Percentiles rank a stretch among this genome's conserved stretches.
phyloP scores from a whole-genome alignment of 2,329 filamentous ascomycete genomes.

The Hypoxylon sp. region DNA sequence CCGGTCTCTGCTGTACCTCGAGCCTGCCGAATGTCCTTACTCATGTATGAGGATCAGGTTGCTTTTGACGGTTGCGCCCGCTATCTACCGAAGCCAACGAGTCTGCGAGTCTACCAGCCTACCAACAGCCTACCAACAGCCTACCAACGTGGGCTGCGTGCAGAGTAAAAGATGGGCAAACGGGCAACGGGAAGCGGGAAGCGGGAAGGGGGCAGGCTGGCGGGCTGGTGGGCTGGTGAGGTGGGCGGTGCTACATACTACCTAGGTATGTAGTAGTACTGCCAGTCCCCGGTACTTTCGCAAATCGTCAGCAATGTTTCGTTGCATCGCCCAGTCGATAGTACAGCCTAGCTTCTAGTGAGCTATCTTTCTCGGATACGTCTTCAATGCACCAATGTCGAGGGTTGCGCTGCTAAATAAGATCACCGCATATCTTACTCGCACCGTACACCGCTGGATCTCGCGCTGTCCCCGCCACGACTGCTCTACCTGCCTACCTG shows the following conservation, averaged over 20 bases:
- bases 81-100: too few relatives aligned
- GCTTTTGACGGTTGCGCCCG: conserved; percentile 11
- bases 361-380: conserved; percentile 3
- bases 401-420: conserved; percentile 6
- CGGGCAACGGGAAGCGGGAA: too few relatives aligned
- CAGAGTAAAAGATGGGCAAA: too few relatives aligned
- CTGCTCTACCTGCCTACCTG: too few relatives aligned
- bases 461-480: conserved; percentile 7
- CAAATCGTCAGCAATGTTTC: conserved; percentile 5
- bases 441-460: conserved; percentile 6
- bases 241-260: neutral
- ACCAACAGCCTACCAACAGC: conserved; percentile 30
- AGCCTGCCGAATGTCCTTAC: conserved; percentile 18
- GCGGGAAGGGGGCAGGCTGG: too few relatives aligned
- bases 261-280: neutral
- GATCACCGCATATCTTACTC: conserved; percentile 19
- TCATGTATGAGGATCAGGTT: conserved; percentile 10
- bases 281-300: neutral
- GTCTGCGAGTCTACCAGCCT: too few relatives aligned
- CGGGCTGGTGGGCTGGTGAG: too few relatives aligned
- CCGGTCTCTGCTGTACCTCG: conserved; percentile 19
- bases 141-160: conserved; percentile 20
- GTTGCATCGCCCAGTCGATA: conserved; percentile 3
- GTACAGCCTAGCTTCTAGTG: neutral
- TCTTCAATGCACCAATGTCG: neutral